Evolutionary conservation across 495 filamentous ascomycete species (phyloP).

Genomic region (Neurospora sp.): DNA sequence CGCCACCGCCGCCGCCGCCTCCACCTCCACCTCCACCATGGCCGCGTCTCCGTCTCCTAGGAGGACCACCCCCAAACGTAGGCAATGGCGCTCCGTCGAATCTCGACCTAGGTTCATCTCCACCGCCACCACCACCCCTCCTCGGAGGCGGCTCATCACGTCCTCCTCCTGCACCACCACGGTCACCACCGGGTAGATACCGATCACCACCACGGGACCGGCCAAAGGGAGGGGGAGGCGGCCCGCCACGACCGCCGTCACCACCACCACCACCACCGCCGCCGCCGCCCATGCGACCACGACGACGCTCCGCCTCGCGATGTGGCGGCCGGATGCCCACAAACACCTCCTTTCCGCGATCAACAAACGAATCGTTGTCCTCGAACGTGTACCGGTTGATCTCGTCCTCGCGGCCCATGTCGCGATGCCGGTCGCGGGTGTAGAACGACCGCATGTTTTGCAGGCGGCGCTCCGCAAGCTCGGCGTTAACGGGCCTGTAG

Average conservation of each 20-base stretch:
- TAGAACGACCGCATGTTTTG: conserved; percentile 48
- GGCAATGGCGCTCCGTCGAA: conserved; percentile 22
- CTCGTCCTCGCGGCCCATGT: conserved; percentile 50
- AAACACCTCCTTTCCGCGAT: conserved; percentile 64
- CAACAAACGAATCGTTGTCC: conserved; percentile 57
- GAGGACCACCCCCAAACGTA: conserved; percentile 10
- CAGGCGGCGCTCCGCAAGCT: conserved; percentile 52
- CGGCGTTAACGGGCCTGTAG: conserved; percentile 40
- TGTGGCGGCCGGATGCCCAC: conserved; percentile 43
- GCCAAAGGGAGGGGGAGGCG: conserved; percentile 3
- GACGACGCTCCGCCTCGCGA: conserved; percentile 24
- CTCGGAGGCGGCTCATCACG: neutral
- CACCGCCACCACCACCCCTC: neutral
- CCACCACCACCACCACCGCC: neutral
- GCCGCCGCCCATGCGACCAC: neutral
- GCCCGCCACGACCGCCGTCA: conserved; percentile 1
- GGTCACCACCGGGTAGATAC: conserved; percentile 1
- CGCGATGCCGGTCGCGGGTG: conserved; percentile 35
- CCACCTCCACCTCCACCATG: conserved; percentile 15
- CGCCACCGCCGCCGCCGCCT: conserved; percentile 1
- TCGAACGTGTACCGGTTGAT: conserved; percentile 69
- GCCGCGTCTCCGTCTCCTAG: conserved; percentile 8
- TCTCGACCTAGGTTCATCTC: conserved; percentile 17
- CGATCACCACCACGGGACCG: conserved; percentile 2
- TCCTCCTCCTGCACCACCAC: neutral